These are phyloP conservation scores for Aspergillus niger DNA, from an alignment of 2,329 filamentous ascomycete species.

Conservation along the genomic window DNA sequence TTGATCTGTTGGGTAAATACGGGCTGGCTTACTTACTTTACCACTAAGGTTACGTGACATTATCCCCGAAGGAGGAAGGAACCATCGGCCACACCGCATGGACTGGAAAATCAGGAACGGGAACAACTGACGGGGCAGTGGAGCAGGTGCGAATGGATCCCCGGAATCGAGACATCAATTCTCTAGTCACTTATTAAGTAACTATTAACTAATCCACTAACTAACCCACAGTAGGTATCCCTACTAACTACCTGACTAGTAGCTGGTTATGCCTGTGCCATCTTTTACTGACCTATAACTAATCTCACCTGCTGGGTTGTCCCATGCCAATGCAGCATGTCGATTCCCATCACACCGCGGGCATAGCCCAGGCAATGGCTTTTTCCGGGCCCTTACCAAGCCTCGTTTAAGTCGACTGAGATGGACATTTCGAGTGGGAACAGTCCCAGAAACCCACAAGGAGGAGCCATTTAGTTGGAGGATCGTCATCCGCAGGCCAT, in stretches of 20 bases:
- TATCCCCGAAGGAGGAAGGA: background rate
- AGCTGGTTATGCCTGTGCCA: too few relatives aligned
- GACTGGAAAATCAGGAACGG: constrained; percentile 3
- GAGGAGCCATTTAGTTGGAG: background rate
- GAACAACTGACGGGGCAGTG: background rate
- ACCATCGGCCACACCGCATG: background rate
- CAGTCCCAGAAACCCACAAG: background rate
- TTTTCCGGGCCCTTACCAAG: background rate
- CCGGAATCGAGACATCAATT: background rate
- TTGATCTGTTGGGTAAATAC: background rate
- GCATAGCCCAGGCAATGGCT: background rate
- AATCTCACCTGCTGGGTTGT: background rate
- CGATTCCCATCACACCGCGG: background rate
- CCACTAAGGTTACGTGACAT: background rate
- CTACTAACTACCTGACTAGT: too few relatives aligned
- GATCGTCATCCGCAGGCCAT: background rate
- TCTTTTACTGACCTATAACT: too few relatives aligned
- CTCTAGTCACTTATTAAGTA: background rate
- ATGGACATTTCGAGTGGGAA: too few relatives aligned
- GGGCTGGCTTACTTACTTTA: background rate
- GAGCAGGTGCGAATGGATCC: background rate
- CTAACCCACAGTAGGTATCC: too few relatives aligned
- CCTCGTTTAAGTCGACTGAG: too few relatives aligned
- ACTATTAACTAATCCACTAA: too few relatives aligned
- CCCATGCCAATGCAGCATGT: background rate